Evolutionary conservation across 2,329 filamentous ascomycete genomes (phyloP), one percentile per base, ranked within the genome.

Genomic region (Trichoderma guizhouense): DNA sequence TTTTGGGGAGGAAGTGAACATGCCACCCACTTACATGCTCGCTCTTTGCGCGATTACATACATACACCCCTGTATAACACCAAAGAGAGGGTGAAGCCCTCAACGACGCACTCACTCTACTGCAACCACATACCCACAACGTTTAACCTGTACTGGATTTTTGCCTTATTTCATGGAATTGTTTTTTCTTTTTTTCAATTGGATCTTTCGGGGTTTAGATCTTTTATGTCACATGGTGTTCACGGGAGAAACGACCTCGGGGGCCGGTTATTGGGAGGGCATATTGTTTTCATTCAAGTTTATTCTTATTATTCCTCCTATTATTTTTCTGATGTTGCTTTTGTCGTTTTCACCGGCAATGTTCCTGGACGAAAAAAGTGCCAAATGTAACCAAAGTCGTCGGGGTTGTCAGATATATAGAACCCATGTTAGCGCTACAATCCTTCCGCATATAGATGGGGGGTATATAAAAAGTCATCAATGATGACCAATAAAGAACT

Each of bases 1-100:
- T 89, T 80, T 76, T 86, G 72, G 74, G 69, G 5, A 76, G 72
- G 21, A 81, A 78, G 71, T 81, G 76, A 73, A 11, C 30, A 21
- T 15, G 7, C 5, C 26, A 6, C 9, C 24, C 8, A 73, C 39
- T 43, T 21, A 15, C 39, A 60, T 11, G 11, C 24, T 51, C 11
- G n/a, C 43, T 65, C 43, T 34, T 21, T 28, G 24, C 21, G 36
- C 34, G 24, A 34, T 39, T 15, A 30, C 28, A 55, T 21, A 67
- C 15, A 24, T 43, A 43, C 15, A 43, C 39, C 39, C 39, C 62
- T 53, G 47, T 53, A 53, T 53, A 53, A 53, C 47, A 53, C 47
- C 11, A 53, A 53, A 12, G n/a, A 24, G 47, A 53, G n/a, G 47
- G 47, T 53, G 47, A 53, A 53, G 12, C 28, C 18, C 26, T 32